These are phyloP conservation scores for Leccinum fibrillosum DNA, from an alignment of 768 basidiomycete species.

Conservation along the genomic window DNA sequence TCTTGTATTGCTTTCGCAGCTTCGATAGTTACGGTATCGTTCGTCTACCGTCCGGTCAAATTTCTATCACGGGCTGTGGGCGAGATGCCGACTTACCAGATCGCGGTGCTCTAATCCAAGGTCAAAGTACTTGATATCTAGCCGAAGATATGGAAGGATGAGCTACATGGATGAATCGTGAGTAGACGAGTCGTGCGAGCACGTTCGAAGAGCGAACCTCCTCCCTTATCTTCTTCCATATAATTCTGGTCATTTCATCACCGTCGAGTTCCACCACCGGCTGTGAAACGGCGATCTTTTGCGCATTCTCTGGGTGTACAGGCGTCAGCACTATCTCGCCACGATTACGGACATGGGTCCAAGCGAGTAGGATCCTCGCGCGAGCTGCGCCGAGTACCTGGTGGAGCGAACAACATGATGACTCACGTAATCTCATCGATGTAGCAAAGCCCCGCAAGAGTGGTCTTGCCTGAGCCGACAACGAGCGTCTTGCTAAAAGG, in stretches of 20 bases:
- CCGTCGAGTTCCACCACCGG: constrained; percentile 95
- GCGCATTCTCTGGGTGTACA: constrained; percentile 20
- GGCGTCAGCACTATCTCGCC: constrained; percentile 1
- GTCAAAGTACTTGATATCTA: constrained; percentile 98
- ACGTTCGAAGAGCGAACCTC: constrained; percentile 54
- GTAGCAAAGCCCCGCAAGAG: constrained; percentile 27
- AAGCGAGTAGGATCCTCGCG: neutral
- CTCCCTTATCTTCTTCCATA: constrained; percentile 97
- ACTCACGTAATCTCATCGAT: constrained; percentile 31
- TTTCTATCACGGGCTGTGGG: neutral
- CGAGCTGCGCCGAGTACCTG: constrained; percentile 1
- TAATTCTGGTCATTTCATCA: constrained; percentile 99
- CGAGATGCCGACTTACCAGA: constrained; percentile 44
- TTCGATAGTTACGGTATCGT: constrained; percentile 90
- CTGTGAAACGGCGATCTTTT: constrained; percentile 78
- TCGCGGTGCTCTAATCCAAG: constrained; percentile 94
- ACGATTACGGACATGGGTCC: neutral
- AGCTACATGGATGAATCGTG: constrained; percentile 51
- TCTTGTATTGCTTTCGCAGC: constrained; percentile 93
- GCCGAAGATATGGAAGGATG: constrained; percentile 89
- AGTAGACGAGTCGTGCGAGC: neutral
- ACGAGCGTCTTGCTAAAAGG: constrained; percentile 24
- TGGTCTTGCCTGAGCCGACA: constrained; percentile 21
- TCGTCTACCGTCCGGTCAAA: constrained; percentile 54
- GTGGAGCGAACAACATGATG: neutral